Conservation (phyloP, 179 eudicot species). For the Gypsophila paniculata region DNA sequence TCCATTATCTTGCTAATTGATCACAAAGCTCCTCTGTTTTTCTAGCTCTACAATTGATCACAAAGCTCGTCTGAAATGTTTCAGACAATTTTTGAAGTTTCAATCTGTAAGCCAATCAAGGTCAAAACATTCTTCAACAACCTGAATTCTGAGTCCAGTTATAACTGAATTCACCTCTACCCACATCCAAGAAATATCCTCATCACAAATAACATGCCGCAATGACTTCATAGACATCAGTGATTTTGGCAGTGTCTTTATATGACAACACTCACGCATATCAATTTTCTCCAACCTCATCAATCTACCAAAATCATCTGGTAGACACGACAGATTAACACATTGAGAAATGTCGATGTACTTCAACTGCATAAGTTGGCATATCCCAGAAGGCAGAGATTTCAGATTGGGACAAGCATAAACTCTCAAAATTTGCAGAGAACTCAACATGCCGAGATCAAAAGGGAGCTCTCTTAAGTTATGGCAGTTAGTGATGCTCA, state of each 20-base stretch:
- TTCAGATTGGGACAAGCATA: constrained; percentile 66
- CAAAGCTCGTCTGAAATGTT: neutral
- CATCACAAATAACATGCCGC: constrained; percentile 65
- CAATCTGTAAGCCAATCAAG: constrained; percentile 72
- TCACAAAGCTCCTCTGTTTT: no score
- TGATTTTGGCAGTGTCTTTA: constrained; percentile 54
- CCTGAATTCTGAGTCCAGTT: constrained; percentile 54
- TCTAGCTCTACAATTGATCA: no score
- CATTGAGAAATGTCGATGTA: constrained; percentile 76
- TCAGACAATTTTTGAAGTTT: neutral
- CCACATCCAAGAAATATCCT: constrained; percentile 67
- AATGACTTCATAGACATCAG: constrained; percentile 33
- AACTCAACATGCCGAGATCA: constrained; percentile 50
- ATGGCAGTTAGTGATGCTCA: constrained; percentile 84
- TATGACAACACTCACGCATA: constrained; percentile 69
- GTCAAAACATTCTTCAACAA: constrained; percentile 59
- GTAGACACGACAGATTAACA: constrained; percentile 45
- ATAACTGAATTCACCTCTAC: constrained; percentile 37
- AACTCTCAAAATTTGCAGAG: constrained; percentile 52
- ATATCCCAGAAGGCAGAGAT: constrained; percentile 48
- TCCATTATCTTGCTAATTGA: no score
- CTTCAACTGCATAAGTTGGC: constrained; percentile 48
- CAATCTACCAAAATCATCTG: constrained; percentile 51
- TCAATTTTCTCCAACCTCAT: constrained; percentile 64
- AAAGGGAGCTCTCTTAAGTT: constrained; percentile 52